Evolutionary conservation across 176 grass and related monocot genomes (phyloP), one percentile per base, ranked within the genome.

Genomic region (Aegilops sharonensis): DNA sequence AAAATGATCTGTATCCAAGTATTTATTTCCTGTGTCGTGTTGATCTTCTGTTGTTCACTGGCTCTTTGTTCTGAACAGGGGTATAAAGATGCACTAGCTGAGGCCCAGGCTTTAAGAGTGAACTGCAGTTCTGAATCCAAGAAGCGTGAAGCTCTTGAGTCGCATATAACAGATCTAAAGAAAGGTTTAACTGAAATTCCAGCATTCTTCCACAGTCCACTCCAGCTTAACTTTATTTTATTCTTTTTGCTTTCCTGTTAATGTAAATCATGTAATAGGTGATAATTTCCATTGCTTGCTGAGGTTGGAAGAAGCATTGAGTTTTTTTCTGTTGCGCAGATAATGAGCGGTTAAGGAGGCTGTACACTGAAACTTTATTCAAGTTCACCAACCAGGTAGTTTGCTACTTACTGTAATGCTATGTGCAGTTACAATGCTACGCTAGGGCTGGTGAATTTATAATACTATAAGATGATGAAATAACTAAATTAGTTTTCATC

Each of bases 311-410:
- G 21, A 84, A 52, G 2, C 71, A 81, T 8, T 69, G 64, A 86
- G 35, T 45, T 67, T 81, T 68, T 43, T 61, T 43, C 10, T 79
- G 10, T 56, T 83, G 59, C 88, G 68, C 91, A 98, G 91, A 98
- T 70, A 98, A 93, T 85, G 95, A 93, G 37, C 66, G 89, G 10
- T 83, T 98, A 77, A 92, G 86, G 85, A 93, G 68, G 30, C 52
- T 82, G 71, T 91, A 93, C 85, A 87, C 91, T 75, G 93, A 98
- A 88, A 89, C 89, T 84, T 80, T 95, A 81, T 88, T 81, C 86
- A 98, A 89, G 89, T 90, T 98, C 87, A 90, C 89, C 67, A 93
- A 95, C 83, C 89, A 98, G 93, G 95, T 95, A 64, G 13, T 67
- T 86, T 88, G 80, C 54, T 72, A 67, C 61, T 88, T 91, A 36